Evolutionary conservation across 2,329 filamentous ascomycete genomes (phyloP), one percentile per base, ranked within the genome.

Genomic region (Fusarium euwallaceae): DNA sequence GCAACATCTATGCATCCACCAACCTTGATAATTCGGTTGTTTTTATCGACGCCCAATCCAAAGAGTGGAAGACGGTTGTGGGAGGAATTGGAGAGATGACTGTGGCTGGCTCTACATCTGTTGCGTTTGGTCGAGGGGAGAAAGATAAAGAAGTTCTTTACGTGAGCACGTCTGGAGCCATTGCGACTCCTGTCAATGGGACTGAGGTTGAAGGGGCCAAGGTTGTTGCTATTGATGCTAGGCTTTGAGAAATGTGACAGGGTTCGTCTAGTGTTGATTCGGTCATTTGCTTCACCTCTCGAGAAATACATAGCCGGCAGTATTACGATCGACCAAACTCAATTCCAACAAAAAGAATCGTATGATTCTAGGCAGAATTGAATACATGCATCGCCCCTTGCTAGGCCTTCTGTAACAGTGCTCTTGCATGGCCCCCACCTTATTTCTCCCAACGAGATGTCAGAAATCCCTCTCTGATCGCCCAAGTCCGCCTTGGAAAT

Each of bases 11-110:
- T 32, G 71, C 53, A 0, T 29, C 74, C 1, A 77, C 56, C 20
- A 79, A 79, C 48, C 63, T 73, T n/a, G 76, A 77, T 16, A 77
- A 79, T 60, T 71, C 69, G 0, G 16, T 79, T 24, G 64, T 74
- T 4, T 70, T 65, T 48, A 20, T 77, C 1, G 48, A 79, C 8
- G 12, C 12, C 7, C 61, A 70, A 14, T 59, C 73, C 7, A 66
- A 71, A 1, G 65, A 72, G 24, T 67, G 58, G 34, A 63, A 70
- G 51, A 68, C 64, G 10, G 70, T 75, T 1, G 71, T 69, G 6
- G 77, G 77, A 0, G 61, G 64, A 8, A 17, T 59, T 2, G 27
- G 45, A 8, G 41, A 66, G 3, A 34, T 78, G 66, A 76, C 74
- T 1, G 74, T 79, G 14, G 74, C 77, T 4, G 77, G 77, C n/a